Conservation (phyloP, 2,329 filamentous ascomycete genomes). For the Alternaria alternata region DNA sequence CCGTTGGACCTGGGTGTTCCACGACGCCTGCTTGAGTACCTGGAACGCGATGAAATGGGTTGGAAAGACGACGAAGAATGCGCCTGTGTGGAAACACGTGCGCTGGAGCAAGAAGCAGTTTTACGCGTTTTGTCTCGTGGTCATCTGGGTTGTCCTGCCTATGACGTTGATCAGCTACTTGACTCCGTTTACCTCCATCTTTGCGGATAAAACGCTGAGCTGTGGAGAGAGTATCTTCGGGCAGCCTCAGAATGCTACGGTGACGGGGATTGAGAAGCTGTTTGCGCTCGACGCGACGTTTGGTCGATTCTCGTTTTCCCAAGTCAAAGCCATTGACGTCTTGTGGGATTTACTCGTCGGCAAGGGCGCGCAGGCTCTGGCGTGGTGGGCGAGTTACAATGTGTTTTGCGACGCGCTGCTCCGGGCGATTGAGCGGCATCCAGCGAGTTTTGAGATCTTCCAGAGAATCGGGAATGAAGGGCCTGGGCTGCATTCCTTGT, state of each 20-base stretch:
- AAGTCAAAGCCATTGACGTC: conserved; percentile 49
- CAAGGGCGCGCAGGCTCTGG: conserved; percentile 42
- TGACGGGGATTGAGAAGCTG: conserved; percentile 35
- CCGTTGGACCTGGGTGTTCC: conserved; percentile 7
- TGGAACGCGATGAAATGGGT: background rate
- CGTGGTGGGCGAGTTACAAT: conserved; percentile 40
- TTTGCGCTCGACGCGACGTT: conserved; percentile 40
- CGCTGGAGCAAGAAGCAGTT: conserved; percentile 20
- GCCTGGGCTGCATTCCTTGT: conserved; percentile 30
- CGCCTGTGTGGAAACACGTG: conserved; percentile 6
- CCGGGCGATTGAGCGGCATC: conserved; percentile 45
- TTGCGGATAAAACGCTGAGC: conserved; percentile 21
- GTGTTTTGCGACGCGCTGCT: conserved; percentile 48
- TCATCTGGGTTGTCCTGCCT: conserved; percentile 16
- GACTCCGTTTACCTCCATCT: conserved; percentile 18
- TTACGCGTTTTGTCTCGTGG: conserved; percentile 18
- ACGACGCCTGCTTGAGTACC: background rate
- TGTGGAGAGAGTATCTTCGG: conserved; percentile 18
- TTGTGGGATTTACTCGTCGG: conserved; percentile 48
- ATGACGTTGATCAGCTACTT: conserved; percentile 17
- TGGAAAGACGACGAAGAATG: background rate
- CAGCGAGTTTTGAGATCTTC: conserved; percentile 47
- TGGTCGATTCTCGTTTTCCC: conserved; percentile 38
- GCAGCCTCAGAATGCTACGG: conserved; percentile 21
- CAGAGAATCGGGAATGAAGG: conserved; percentile 43